Base-by-base conservation (phyloP, 2,329 filamentous ascomycete genomes). In the Pseudogymnoascus sp. region DNA sequence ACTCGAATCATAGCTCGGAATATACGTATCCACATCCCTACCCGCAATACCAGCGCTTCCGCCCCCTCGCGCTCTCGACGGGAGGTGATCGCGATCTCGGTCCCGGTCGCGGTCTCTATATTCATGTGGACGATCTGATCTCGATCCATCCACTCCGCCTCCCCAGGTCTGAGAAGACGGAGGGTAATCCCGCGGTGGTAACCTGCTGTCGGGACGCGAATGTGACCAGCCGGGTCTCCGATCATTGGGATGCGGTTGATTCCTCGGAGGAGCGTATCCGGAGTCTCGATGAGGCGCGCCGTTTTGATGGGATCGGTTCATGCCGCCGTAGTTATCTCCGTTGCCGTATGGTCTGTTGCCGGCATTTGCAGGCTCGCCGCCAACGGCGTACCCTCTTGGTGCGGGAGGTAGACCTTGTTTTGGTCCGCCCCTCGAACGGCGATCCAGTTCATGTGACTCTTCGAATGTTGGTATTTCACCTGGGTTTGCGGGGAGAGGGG, bases 361-460 rank as follows among this genome's bases (percentile, higher is more conserved):
- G 6, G 18, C 67, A 39, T 69, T 67, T 62, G 60, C 62, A n/a
- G 57, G 80, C 7, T 80, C 84, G 71, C 91, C 86, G 12, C 93
- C 93, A 2, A 96, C 92, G 1, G 91, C 92, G 3, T 91, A 93
- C 11, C 93, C 93, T 69, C 93, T 92, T 0, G 95, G 95, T 0
- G 93, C 95, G 11, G 95, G 93, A 3, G 93, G 93, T 10, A 93
- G 82, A 21, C 87, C 89, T 21, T 89, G 89, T 72, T 91, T 91
- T 71, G 95, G 88, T 64, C 92, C 89, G 68, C 96, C 88, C 69
- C 92, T 93, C 76, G 93, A 96, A 73, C 92, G 86, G 61, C 93
- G 85, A 73, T 99, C 95, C n/a, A 97, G 80, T 75, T 99, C 95
- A 75, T 99, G 95, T 51, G 92, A 96, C 71, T 97, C 93, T 73